phyloP scores from a whole-genome alignment of 805 yeast genomes.

The Candida takata region DNA sequence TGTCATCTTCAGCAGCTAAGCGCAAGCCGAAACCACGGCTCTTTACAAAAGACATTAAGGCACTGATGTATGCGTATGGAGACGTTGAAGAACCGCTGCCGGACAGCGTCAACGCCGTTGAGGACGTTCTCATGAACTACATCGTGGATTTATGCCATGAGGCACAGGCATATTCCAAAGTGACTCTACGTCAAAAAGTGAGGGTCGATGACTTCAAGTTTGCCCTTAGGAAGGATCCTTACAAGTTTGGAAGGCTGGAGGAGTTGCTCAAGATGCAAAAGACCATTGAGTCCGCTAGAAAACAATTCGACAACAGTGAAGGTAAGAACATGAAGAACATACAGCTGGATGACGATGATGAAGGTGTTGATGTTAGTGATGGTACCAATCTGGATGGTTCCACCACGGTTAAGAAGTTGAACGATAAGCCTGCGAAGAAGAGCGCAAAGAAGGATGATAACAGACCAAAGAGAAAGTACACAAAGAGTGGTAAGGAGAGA shows the following conservation, averaged over 20 bases:
- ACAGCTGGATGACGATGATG: conserved; percentile 23
- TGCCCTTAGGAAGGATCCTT: conserved; percentile 58
- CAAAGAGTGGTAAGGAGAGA: conserved; percentile 26
- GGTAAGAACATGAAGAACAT: conserved; percentile 30
- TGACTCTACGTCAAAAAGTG: conserved; percentile 51
- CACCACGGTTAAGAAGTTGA: conserved; percentile 3
- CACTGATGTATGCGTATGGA: conserved; percentile 65
- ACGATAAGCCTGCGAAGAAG: conserved; percentile 7
- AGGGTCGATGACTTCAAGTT: conserved; percentile 69
- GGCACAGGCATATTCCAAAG: conserved; percentile 42
- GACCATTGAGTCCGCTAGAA: conserved; percentile 58
- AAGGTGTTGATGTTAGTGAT: conserved; percentile 21
- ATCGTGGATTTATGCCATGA: conserved; percentile 53
- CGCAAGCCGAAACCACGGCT: conserved; percentile 34
- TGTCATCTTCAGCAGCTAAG: conserved; percentile 5
- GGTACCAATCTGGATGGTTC: conserved; percentile 22
- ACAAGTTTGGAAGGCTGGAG: conserved; percentile 62
- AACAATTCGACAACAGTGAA: conserved; percentile 59
- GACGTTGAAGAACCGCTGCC: conserved; percentile 61
- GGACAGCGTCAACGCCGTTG: conserved; percentile 59
- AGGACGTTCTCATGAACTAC: conserved; percentile 61
- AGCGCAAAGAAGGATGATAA: conserved; percentile 11
- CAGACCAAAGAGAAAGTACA: conserved; percentile 24
- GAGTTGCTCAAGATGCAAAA: conserved; percentile 55
- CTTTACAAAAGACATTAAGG: conserved; percentile 45